phyloP scores from a whole-genome alignment of 306 rosid genomes.

The Abrus pulchellus region DNA sequence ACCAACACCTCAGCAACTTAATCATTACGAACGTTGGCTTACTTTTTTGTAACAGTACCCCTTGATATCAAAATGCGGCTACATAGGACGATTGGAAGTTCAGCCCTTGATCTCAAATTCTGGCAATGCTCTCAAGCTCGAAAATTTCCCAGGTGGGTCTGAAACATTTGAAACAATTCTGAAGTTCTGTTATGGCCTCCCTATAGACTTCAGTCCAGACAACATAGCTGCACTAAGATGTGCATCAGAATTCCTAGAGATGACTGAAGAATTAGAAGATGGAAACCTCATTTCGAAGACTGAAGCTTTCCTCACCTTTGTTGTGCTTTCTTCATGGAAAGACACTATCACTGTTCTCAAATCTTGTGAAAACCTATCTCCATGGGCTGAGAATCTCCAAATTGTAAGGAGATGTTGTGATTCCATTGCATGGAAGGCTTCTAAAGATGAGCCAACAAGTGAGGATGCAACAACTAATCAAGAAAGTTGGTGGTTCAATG shows the following conservation, averaged over 20 bases:
- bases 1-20: conserved; percentile 1
- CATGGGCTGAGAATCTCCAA: conserved; percentile 97
- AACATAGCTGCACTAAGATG: conserved; percentile 89
- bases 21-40: conserved; percentile 29
- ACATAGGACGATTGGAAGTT: conserved; percentile 67
- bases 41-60: conserved; percentile 75
- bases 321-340: conserved; percentile 90
- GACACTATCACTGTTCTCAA: conserved; percentile 81
- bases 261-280: conserved; percentile 90
- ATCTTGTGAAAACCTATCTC: conserved; percentile 80
- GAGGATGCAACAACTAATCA: conserved; percentile 52
- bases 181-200: conserved; percentile 91
- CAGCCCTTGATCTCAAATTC: conserved; percentile 66
- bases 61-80: conserved; percentile 85
- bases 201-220: conserved; percentile 72
- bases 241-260: conserved; percentile 89
- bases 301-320: conserved; percentile 92
- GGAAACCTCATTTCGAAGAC: conserved; percentile 86
- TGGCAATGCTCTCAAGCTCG: conserved; percentile 67
- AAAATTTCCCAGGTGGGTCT: conserved; percentile 87
- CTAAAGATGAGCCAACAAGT: conserved; percentile 56
- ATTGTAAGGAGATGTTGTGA: conserved; percentile 95
- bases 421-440: conserved; percentile 88
- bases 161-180: conserved; percentile 76
- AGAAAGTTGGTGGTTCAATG: conserved; percentile 79